phyloP scores from a whole-genome alignment of 768 basidiomycete genomes.

The Mrakia frigida region DNA sequence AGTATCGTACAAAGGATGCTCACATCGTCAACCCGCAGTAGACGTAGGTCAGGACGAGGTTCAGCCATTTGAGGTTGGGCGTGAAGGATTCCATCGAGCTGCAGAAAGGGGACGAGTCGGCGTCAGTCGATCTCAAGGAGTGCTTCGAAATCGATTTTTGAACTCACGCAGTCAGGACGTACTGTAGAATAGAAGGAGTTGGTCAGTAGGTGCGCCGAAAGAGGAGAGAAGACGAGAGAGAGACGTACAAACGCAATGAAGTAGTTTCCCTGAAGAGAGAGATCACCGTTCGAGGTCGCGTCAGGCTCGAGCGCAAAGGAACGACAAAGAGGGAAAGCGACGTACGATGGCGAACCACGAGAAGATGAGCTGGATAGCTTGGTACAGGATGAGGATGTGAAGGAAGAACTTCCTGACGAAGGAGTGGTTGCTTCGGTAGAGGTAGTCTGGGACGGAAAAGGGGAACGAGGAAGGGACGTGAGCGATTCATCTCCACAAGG shows the following conservation, averaged over 20 bases:
- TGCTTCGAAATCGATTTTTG: background rate
- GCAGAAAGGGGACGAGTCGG: slow-evolving; percentile 34
- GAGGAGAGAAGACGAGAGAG: too few species aligned
- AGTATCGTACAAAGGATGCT: background rate
- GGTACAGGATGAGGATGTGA: slow-evolving; percentile 32
- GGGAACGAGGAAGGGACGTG: background rate
- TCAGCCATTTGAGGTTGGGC: slow-evolving; percentile 47
- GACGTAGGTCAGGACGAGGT: slow-evolving; percentile 73
- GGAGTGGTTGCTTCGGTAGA: slow-evolving; percentile 60
- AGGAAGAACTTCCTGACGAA: slow-evolving; percentile 25
- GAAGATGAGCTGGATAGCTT: slow-evolving; percentile 56
- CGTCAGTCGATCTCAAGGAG: too few species aligned
- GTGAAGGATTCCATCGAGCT: slow-evolving; percentile 58
- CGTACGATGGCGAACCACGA: slow-evolving; percentile 89
- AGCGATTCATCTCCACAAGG: background rate
- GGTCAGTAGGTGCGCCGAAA: too few species aligned
- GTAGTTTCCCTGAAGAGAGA: slow-evolving; percentile 67
- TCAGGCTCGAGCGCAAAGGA: slow-evolving; percentile 53
- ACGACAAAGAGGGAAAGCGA: slow-evolving; percentile 49
- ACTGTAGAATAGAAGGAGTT: background rate
- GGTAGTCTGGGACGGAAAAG: slow-evolving; percentile 51
- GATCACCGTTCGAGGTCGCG: background rate
- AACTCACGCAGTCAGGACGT: slow-evolving; percentile 25
- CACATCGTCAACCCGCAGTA: slow-evolving; percentile 76
- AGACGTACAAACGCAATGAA: slow-evolving; percentile 71